Evolutionary conservation across 2,329 filamentous ascomycete species (phyloP).

Genomic region (Orbilia oligospora): DNA sequence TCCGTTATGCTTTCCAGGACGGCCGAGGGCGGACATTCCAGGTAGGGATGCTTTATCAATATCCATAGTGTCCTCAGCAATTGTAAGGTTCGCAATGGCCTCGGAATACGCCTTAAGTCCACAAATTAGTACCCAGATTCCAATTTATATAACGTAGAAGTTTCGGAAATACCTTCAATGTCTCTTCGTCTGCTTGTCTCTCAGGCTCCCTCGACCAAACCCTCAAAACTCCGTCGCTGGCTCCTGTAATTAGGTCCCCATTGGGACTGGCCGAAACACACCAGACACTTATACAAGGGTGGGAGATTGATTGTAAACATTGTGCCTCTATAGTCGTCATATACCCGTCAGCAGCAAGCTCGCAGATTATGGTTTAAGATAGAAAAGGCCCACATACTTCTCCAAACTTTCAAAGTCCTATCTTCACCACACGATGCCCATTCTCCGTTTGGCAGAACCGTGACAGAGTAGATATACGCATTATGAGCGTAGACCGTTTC

Average conservation of each 20-base stretch:
- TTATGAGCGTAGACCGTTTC: conserved; percentile 88
- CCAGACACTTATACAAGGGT: conserved; percentile 98
- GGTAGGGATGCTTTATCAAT: conserved; percentile 94
- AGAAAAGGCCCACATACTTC: conserved; percentile 70
- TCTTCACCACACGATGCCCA: conserved; percentile 94
- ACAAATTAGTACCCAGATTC: not conserved
- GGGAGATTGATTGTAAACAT: conserved; percentile 95
- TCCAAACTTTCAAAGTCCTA: conserved; percentile 92
- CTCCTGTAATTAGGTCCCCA: conserved; percentile 93
- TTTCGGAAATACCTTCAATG: conserved; percentile 71
- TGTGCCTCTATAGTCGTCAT: conserved; percentile 67
- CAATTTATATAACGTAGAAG: not conserved
- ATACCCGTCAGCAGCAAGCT: conserved; percentile 16
- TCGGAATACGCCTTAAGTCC: conserved; percentile 76
- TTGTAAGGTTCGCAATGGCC: conserved; percentile 84
- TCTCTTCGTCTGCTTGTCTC: conserved; percentile 78
- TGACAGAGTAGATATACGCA: conserved; percentile 91
- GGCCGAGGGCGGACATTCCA: conserved; percentile 87
- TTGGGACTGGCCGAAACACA: conserved; percentile 87
- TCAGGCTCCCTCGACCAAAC: conserved; percentile 83
- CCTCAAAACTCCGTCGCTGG: conserved; percentile 87
- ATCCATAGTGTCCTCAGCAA: conserved; percentile 78
- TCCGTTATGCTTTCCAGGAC: conserved; percentile 93
- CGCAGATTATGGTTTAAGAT: not conserved
- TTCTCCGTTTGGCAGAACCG: conserved; percentile 83